Evolutionary conservation across 495 filamentous ascomycete species (phyloP).

Genomic region (Daldinia loculata): DNA sequence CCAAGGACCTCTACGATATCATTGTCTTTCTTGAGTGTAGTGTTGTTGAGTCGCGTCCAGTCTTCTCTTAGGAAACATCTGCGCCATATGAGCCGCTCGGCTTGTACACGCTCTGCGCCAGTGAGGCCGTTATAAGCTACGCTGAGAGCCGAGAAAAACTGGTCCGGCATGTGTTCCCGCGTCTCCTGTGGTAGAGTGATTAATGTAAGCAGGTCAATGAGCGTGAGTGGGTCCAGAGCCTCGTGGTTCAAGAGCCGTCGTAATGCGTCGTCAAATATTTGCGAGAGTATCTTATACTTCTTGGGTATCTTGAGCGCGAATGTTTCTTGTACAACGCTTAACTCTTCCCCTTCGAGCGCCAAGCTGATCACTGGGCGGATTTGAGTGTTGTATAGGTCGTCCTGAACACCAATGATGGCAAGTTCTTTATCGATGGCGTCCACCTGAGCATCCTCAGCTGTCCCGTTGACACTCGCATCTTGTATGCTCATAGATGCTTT

Average conservation of each 20-base stretch:
- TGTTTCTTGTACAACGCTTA: conserved; percentile 75
- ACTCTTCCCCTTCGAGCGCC: conserved; percentile 80
- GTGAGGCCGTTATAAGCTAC: conserved; percentile 67
- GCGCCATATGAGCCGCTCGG: conserved; percentile 82
- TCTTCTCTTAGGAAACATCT: conserved; percentile 81
- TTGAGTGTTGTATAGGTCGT: conserved; percentile 66
- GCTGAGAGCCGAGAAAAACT: conserved; percentile 77
- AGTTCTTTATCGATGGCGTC: conserved; percentile 67
- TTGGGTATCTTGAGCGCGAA: conserved; percentile 65
- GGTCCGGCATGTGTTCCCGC: conserved; percentile 51
- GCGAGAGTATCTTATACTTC: conserved; percentile 68
- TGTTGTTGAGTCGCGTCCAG: conserved; percentile 70
- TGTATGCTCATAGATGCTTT: conserved; percentile 42
- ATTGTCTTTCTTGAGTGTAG: conserved; percentile 60
- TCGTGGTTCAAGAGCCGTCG: conserved; percentile 71
- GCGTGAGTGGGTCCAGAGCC: conserved; percentile 68
- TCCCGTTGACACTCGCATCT: conserved; percentile 37
- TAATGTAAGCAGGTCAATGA: conserved; percentile 86
- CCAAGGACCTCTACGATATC: conserved; percentile 55
- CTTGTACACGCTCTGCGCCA: conserved; percentile 60
- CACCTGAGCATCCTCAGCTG: conserved; percentile 48
- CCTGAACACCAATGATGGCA: conserved; percentile 75
- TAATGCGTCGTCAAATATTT: conserved; percentile 71
- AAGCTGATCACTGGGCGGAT: conserved; percentile 63
- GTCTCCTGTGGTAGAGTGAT: conserved; percentile 60